Evolutionary conservation across 1,139 yeast species (phyloP).

Genomic region (Scheffersomyces cryptocercus): DNA sequence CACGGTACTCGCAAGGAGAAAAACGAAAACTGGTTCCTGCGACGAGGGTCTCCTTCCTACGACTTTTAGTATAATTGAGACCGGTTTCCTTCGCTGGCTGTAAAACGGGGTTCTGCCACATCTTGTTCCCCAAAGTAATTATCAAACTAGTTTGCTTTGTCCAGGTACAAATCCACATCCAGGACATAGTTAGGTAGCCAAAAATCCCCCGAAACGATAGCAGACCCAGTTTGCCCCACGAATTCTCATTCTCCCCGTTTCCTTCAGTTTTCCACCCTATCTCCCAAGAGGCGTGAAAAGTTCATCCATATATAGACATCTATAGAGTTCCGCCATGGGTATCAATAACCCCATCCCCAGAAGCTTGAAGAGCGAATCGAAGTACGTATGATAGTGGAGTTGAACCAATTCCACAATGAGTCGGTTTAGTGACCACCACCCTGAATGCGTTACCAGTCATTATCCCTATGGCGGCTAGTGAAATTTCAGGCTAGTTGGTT

Average conservation of each 20-base stretch:
- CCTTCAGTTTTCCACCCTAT: neutral
- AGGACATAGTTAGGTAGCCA: neutral
- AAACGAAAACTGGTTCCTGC: too few species aligned
- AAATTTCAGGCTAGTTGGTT: conserved; percentile 1
- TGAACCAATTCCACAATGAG: too few species aligned
- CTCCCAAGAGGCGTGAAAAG: neutral
- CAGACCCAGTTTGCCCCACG: too few species aligned
- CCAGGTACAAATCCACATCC: neutral
- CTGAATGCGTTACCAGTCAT: neutral
- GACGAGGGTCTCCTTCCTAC: too few species aligned
- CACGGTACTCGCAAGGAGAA: too few species aligned
- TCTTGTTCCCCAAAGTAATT: too few species aligned
- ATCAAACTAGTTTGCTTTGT: neutral
- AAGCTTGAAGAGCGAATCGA: conserved; percentile 82
- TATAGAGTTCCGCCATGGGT: conserved; percentile 30
- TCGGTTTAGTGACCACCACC: neutral
- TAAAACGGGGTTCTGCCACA: too few species aligned
- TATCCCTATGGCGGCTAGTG: neutral
- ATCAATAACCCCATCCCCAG: conserved; percentile 95
- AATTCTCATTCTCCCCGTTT: neutral
- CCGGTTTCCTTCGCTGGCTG: too few species aligned
- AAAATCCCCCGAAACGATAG: too few species aligned
- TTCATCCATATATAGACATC: conserved; percentile 1
- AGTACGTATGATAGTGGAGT: conserved; percentile 48
- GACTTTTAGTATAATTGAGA: too few species aligned